Percentiles rank a stretch among this genome's conserved stretches.
These are phyloP conservation scores for Aspergillus sclerotiicarbonarius DNA, from an alignment of 495 filamentous ascomycete species.

Conservation along the genomic window DNA sequence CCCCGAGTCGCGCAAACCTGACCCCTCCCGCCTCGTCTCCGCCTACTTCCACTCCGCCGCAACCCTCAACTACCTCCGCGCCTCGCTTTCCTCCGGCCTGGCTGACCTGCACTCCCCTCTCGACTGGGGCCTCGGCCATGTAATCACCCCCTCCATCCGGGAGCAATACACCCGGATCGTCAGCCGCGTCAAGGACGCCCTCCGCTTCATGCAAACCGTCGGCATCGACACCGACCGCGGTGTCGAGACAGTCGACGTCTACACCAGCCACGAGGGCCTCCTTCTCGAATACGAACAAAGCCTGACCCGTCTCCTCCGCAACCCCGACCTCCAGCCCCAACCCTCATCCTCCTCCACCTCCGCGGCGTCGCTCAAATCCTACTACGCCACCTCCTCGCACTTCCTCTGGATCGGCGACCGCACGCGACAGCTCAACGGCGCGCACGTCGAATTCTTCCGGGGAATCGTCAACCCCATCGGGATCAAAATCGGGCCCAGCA, in stretches of 20 bases:
- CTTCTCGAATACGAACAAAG: slow-evolving; percentile 92
- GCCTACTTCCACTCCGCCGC: slow-evolving; percentile 95
- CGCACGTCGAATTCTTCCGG: slow-evolving; percentile 96
- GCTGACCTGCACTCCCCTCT: slow-evolving; percentile 91
- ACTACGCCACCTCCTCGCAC: slow-evolving; percentile 90
- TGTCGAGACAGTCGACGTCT: slow-evolving; percentile 91
- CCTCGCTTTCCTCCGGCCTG: slow-evolving; percentile 79
- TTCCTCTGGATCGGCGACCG: slow-evolving; percentile 99
- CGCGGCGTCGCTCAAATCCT: slow-evolving; percentile 35
- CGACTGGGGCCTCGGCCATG: slow-evolving; percentile 94
- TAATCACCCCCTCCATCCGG: slow-evolving; percentile 77
- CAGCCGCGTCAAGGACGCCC: slow-evolving; percentile 79
- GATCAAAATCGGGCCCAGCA: slow-evolving; percentile 90
- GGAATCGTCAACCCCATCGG: slow-evolving; percentile 94
- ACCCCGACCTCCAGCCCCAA: slow-evolving; percentile 41
- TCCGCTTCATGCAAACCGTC: slow-evolving; percentile 93
- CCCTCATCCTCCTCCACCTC: slow-evolving; percentile 8
- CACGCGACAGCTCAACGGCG: slow-evolving; percentile 86
- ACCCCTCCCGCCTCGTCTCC: slow-evolving; percentile 79
- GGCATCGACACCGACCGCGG: slow-evolving; percentile 82
- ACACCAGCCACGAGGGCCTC: slow-evolving; percentile 91
- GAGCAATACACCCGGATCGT: slow-evolving; percentile 82
- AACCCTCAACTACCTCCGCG: slow-evolving; percentile 88
- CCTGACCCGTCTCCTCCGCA: slow-evolving; percentile 71
- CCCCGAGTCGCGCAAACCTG: slow-evolving; percentile 65